Conservation (phyloP, 805 yeast genomes). For the Yamadazyma endophytica region DNA sequence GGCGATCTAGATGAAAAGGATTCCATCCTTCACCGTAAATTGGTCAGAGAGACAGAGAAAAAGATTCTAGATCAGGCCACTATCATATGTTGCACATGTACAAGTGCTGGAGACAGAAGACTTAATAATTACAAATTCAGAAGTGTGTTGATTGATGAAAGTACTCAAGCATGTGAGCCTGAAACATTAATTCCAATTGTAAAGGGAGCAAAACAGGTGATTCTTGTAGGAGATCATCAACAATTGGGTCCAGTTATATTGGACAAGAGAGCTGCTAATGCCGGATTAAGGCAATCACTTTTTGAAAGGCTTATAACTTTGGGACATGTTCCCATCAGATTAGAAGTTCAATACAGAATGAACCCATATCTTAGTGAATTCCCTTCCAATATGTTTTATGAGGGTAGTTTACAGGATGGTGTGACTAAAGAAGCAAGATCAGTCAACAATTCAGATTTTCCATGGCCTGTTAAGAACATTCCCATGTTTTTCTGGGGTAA, state of each 20-base stretch:
- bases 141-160: conserved; percentile 85
- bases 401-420: conserved; percentile 88
- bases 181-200: conserved; percentile 86
- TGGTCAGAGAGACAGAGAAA: conserved; percentile 35
- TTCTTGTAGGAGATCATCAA: conserved; percentile 92
- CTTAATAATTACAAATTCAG: conserved; percentile 55
- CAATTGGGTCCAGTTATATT: conserved; percentile 91
- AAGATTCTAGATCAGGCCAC: conserved; percentile 54
- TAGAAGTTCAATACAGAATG: conserved; percentile 95
- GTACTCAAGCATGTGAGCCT: conserved; percentile 93
- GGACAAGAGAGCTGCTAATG: conserved; percentile 75
- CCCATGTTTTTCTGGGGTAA: conserved; percentile 98
- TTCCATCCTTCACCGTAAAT: conserved; percentile 22
- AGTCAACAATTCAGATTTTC: conserved; percentile 54
- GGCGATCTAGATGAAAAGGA: conserved; percentile 67
- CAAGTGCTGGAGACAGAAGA: conserved; percentile 81
- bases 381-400: conserved; percentile 88
- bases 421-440: conserved; percentile 73
- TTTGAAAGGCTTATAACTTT: conserved; percentile 81
- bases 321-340: conserved; percentile 79
- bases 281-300: conserved; percentile 81
- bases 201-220: conserved; percentile 84
- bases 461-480: conserved; percentile 82
- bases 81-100: conserved; percentile 88
- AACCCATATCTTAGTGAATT: conserved; percentile 84